These are phyloP conservation scores for Boechera stricta DNA, from an alignment of 345 rosid species.

Conservation along the genomic window DNA sequence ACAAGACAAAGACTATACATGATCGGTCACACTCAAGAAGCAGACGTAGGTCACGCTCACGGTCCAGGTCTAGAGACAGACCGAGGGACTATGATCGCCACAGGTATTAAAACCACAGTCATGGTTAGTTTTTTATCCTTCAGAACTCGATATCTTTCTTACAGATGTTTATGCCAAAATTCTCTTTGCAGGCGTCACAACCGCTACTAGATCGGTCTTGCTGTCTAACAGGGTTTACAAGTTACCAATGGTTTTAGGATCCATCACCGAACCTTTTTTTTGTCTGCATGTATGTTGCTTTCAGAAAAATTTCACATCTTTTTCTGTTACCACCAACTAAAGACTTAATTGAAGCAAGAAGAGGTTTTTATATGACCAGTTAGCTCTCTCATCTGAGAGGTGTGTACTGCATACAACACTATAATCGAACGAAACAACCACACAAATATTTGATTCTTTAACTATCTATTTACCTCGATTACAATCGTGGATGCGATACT, in stretches of 20 bases:
- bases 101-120: slow-evolving; percentile 54
- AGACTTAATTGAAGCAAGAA: neutral
- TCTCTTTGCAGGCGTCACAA: slow-evolving; percentile 36
- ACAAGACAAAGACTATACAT: slow-evolving; percentile 48
- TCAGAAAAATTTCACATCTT: neutral
- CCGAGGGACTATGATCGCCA: slow-evolving; percentile 81
- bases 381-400: neutral
- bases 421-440: neutral
- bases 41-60: slow-evolving; percentile 77
- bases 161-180: neutral
- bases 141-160: neutral
- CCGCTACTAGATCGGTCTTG: slow-evolving; percentile 30
- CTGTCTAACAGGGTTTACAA: slow-evolving; percentile 2
- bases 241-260: slow-evolving; percentile 21
- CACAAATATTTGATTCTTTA: neutral
- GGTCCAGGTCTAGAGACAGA: slow-evolving; percentile 82
- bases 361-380: neutral
- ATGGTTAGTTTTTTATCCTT: neutral
- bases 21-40: slow-evolving; percentile 77
- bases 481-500: neutral
- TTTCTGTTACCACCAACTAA: neutral
- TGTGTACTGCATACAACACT: neutral
- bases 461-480: neutral
- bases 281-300: slow-evolving; percentile 16
- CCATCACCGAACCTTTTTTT: neutral